Base-by-base conservation (phyloP, 345 rosid genomes). In the Abelmoschus esculentus region DNA sequence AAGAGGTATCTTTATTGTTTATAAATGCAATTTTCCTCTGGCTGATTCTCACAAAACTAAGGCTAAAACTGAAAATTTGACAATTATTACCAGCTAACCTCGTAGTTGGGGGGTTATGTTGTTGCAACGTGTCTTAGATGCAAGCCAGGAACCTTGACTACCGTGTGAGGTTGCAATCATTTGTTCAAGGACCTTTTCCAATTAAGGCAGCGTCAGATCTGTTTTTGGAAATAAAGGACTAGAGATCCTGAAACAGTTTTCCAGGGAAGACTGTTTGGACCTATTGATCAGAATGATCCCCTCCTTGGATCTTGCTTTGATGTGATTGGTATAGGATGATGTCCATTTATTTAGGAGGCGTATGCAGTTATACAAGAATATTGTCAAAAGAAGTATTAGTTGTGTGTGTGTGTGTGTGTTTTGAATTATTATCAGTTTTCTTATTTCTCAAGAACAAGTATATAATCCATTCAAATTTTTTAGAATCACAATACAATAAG, bases 291-390 rank as follows among this genome's bases (percentile, higher is more conserved):
- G 14, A 29, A 49, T 9, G 14, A 66, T 40, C 40, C 26, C 42
- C 15, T 9, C 19, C 70, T 67, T 34, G 71, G 71, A 66, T 26
- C 58, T 66, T 66, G 58, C 58, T 67, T 14, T 34, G 52, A 52
- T 32, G 7, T 40, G 7, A 50, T 22, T 32, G 26, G 17, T 50
- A 67, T 3, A 9, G 60, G 57, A 2, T 34, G 40, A 17, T 32
- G 61, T 13, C 28, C 8, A 32, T 29, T 49, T 14, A 31, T 66
- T 66, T 66, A 49, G 70, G 19, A 66, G 57, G 57, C 36, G 46
- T 47, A 15, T 6, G 18, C 28, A 29, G 47, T 22, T 44, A 14
- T 46, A 42, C 69, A 44, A 28, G 34, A 47, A 26, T 14, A 66
- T 22, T 46, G 4, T 6, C 18, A 11, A 14, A 65, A 65, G 38